A percentile compares a stretch with the other conserved stretches of the same genome.
These are phyloP conservation scores for Coriaria nepalensis DNA, from an alignment of 306 rosid species.

Conservation along the genomic window DNA sequence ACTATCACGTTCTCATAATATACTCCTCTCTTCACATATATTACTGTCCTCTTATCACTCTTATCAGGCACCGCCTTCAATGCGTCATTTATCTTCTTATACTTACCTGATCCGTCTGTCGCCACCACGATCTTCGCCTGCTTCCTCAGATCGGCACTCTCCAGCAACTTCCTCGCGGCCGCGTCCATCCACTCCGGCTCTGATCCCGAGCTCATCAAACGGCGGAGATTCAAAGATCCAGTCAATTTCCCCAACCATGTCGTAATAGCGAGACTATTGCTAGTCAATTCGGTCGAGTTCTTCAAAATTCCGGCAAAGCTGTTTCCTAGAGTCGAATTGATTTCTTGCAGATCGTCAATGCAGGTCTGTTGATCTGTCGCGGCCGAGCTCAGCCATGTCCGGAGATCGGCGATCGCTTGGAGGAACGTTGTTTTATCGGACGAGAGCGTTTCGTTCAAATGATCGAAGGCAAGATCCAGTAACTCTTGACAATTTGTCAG, in stretches of 20 bases:
- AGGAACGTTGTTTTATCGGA: conserved; percentile 18
- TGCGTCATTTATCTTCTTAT: conserved; percentile 39
- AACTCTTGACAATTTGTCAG: conserved; percentile 40
- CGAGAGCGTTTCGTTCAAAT: conserved; percentile 32
- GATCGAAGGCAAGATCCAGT: conserved; percentile 46
- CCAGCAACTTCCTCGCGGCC: conserved; percentile 17
- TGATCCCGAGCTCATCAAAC: conserved; percentile 15
- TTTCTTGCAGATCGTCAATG: conserved; percentile 40
- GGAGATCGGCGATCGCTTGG: conserved; percentile 39
- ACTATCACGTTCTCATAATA: conserved; percentile 54
- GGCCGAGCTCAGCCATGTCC: conserved; percentile 70
- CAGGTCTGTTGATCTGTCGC: conserved; percentile 64
- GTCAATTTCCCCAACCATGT: conserved; percentile 30
- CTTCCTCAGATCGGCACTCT: conserved; percentile 20
- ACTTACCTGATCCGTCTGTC: conserved; percentile 39
- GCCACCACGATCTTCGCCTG: conserved; percentile 37
- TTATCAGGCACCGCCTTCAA: conserved; percentile 36
- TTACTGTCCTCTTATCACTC: conserved; percentile 46
- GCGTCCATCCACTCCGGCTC: conserved; percentile 26
- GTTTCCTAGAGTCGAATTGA: conserved; percentile 10
- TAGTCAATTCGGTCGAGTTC: conserved; percentile 46
- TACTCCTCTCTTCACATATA: conserved; percentile 53
- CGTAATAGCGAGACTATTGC: conserved; percentile 69
- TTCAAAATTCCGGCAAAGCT: conserved; percentile 21
- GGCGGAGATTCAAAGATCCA: conserved; percentile 19